Percentiles rank a stretch among this genome's conserved stretches.
Conservation (phyloP, 2,329 filamentous ascomycete genomes). For the Xylaria multiplex region DNA sequence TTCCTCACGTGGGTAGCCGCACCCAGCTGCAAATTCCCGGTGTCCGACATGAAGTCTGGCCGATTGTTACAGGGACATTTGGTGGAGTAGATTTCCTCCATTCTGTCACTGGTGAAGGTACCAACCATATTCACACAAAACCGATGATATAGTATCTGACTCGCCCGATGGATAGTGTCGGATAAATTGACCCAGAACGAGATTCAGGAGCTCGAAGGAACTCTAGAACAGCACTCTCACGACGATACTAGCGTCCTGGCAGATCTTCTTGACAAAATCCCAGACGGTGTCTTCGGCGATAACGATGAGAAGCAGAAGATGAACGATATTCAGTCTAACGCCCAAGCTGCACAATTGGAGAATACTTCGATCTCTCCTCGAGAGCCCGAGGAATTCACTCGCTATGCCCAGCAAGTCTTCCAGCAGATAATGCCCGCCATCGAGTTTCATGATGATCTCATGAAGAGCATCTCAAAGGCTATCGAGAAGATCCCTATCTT, state of each 20-base stretch:
- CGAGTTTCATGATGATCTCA: conserved; percentile 88
- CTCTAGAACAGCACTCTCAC: conserved; percentile 72
- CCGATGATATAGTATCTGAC: conserved; percentile 8
- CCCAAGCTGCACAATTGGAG: conserved; percentile 78
- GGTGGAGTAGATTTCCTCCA: conserved; percentile 95
- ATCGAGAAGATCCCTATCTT: conserved; percentile 88
- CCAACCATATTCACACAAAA: conserved; percentile 1
- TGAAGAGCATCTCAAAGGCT: conserved; percentile 79
- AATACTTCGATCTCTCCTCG: conserved; percentile 78
- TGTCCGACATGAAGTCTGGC: conserved; percentile 74
- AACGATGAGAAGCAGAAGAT: conserved; percentile 79
- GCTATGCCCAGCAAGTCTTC: conserved; percentile 77
- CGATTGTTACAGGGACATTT: conserved; percentile 89
- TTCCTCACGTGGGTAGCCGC: conserved; percentile 84
- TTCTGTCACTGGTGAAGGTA: conserved; percentile 77
- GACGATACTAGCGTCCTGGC: conserved; percentile 79
- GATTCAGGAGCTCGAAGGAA: conserved; percentile 87
- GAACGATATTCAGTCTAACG: conserved; percentile 81
- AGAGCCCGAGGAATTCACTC: conserved; percentile 84
- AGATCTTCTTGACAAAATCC: conserved; percentile 83
- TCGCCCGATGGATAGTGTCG: conserved; percentile 62
- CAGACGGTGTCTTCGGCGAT: conserved; percentile 80
- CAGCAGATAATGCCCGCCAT: conserved; percentile 88
- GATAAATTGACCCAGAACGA: conserved; percentile 94
- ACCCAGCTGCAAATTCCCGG: conserved; percentile 78